Evolutionary conservation across 2,329 filamentous ascomycete genomes (phyloP), one percentile per base, ranked within the genome.

Genomic region (Dactylella cylindrospora): DNA sequence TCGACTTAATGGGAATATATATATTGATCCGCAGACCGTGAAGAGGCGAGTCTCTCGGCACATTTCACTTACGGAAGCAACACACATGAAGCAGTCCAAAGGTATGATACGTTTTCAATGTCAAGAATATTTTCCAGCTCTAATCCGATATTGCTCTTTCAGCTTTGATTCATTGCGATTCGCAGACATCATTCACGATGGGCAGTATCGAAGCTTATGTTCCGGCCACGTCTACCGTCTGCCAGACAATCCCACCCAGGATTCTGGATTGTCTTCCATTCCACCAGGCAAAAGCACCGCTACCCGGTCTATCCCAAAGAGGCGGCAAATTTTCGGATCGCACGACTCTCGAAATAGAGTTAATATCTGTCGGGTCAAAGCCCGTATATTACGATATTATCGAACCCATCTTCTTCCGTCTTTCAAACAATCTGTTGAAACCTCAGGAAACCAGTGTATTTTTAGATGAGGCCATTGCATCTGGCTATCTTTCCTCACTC

Each of bases 331-430:
- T n/a, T n/a, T n/a, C 15, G 45, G 9, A 13, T 53, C 6, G 12
- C 36, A 12, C 13, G 13, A 25, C 25, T 10, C 9, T 36, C 5
- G 13, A 32, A 2, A 45, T 32, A 25, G 39, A 53, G 7, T 15
- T 53, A 6, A 40, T n/a, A n/a, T n/a, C n/a, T n/a, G 39, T n/a
- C 13, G 49, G 32, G 49, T 53, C 12, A 25, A 31, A 5, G 33
- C 23, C 15, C 44, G 31, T 17, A n/a, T 53, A 53, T 25, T 53
- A 44, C 20, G 45, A 53, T 17, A 38, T 31, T 29, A 12, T 53
- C 10, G 23, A 17, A 19, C n/a, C 22, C 5, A 29, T 53, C 9
- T 7, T 53, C 12, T 53, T 29, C n/a, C 13, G 10, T 5, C 20
- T 53, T 23, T 53, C 49, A 5, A 53, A 53, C 29, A 29, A 45